A percentile compares a stretch with the other conserved stretches of the same genome.
These are phyloP conservation scores for Extremus antarcticus DNA, from an alignment of 495 filamentous ascomycete genomes.

Conservation along the genomic window DNA sequence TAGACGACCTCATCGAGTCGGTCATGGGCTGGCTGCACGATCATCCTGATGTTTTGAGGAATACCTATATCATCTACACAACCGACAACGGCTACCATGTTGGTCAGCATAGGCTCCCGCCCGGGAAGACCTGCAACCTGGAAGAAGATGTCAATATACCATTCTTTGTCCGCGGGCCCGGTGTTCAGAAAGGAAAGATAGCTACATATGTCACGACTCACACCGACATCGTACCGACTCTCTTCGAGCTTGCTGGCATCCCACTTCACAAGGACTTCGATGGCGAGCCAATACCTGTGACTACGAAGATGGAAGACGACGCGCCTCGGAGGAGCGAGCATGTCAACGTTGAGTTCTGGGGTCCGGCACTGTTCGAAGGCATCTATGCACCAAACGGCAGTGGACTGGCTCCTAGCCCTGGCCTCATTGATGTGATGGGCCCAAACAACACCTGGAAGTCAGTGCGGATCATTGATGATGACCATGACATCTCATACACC, in stretches of 20 bases:
- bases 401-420: background rate
- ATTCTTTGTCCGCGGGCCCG: slow-evolving; percentile 33
- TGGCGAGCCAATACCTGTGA: slow-evolving; percentile 19
- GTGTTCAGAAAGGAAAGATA: slow-evolving; percentile 9
- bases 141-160: slow-evolving; percentile 66
- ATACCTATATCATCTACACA: slow-evolving; percentile 60
- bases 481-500: slow-evolving; percentile 20
- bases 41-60: slow-evolving; percentile 41
- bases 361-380: slow-evolving; percentile 22
- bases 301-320: slow-evolving; percentile 20
- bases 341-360: slow-evolving; percentile 27
- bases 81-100: slow-evolving; percentile 68
- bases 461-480: slow-evolving; percentile 15
- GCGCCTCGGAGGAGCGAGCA: slow-evolving; percentile 31
- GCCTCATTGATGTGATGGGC: background rate
- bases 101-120: slow-evolving; percentile 56
- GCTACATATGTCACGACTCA: slow-evolving; percentile 53
- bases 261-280: slow-evolving; percentile 16
- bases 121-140: slow-evolving; percentile 58
- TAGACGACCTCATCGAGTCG: slow-evolving; percentile 56
- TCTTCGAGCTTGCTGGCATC: slow-evolving; percentile 43
- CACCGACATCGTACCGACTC: slow-evolving; percentile 55
- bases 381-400: background rate
- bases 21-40: slow-evolving; percentile 41
- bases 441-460: slow-evolving; percentile 26